Evolutionary conservation across 371 early-diverging fungal genomes (phyloP), one percentile per base, ranked within the genome.

Genomic region (Mortierella sp.): DNA sequence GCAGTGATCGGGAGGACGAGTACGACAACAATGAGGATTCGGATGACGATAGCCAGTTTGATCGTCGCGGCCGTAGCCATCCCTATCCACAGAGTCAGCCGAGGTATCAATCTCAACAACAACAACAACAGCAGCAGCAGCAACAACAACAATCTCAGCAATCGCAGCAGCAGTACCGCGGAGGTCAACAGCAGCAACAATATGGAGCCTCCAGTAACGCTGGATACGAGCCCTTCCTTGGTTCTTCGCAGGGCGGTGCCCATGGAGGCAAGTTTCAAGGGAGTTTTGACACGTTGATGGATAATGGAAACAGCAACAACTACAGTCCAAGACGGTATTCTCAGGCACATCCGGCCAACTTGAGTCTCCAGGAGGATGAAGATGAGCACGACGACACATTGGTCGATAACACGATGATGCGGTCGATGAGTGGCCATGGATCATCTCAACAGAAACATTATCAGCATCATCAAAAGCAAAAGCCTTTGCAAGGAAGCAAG

Each of bases 311-410:
- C 51, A 24, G 28, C 43, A 50, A 23, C 34, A 43, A 43, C 52
- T 51, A 45, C 57, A 64, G 8, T 21, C 10, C 23, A 6, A 30
- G 39, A 23, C 60, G 68, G 30, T 68, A 51, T 24, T 50, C 53
- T 5, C 61, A 61, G 47, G 53, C 57, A 31, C 54, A 64, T 48
- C 42, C 49, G 49, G 54, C 49, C 41, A 61, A 52, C 47, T 42
- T 48, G 23, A 58, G 50, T 45, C 52, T 64, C 23, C 59, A 67
- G n/a, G 62, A 61, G 49, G 73, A 67, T 0, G 73, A 72, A 7
- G 73, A 67, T 21, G 73, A 72, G 60, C 55, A 67, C 9, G 73
- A 72, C 55, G 63, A 67, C 34, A 71, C 72, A 24, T 45, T 71
- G 61, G 72, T 71, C n/a, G 72, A 71, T 14, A 61, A 51, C 38